These are phyloP conservation scores for Penicillium italicum DNA, from an alignment of 2,329 filamentous ascomycete species.

Conservation along the genomic window DNA sequence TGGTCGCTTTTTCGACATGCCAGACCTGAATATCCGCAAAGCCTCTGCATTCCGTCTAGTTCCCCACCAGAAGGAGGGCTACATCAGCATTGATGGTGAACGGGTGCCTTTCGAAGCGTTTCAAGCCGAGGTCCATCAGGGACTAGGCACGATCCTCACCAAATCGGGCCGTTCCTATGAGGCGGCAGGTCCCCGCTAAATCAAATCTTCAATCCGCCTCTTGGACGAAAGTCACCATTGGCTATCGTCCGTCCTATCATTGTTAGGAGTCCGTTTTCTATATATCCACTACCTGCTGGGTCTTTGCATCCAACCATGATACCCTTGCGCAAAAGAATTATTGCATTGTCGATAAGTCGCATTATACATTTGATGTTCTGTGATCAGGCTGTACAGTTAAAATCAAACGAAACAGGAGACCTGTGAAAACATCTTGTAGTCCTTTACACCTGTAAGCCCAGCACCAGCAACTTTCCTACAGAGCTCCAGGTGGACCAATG, in stretches of 20 bases:
- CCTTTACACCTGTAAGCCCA: not conserved
- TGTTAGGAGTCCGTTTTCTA: not conserved
- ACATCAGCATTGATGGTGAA: slow-evolving; percentile 94
- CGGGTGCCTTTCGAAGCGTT: slow-evolving; percentile 80
- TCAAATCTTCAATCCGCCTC: not conserved
- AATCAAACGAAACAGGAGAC: slow-evolving; percentile 4
- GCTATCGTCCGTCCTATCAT: not conserved
- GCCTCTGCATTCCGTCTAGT: slow-evolving; percentile 81
- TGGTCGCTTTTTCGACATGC: slow-evolving; percentile 74
- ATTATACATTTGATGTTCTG: slow-evolving; percentile 4
- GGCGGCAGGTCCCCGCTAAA: slow-evolving; percentile 41
- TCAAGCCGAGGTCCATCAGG: slow-evolving; percentile 82
- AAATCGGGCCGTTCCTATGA: slow-evolving; percentile 71
- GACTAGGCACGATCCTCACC: slow-evolving; percentile 79
- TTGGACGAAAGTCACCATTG: not conserved
- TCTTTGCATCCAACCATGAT: slow-evolving; percentile 31
- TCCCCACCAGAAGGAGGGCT: slow-evolving; percentile 69
- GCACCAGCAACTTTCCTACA: not conserved
- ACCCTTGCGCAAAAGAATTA: slow-evolving; percentile 29
- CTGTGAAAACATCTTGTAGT: slow-evolving; percentile 4
- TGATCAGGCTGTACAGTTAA: slow-evolving; percentile 12
- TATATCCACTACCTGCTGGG: slow-evolving; percentile 11
- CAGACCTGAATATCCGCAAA: slow-evolving; percentile 76
- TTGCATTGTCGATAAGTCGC: slow-evolving; percentile 14
- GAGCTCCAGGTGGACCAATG: not conserved